Base-by-base conservation (phyloP, 1,139 yeast genomes). In the Suhomyces bribrorum region DNA sequence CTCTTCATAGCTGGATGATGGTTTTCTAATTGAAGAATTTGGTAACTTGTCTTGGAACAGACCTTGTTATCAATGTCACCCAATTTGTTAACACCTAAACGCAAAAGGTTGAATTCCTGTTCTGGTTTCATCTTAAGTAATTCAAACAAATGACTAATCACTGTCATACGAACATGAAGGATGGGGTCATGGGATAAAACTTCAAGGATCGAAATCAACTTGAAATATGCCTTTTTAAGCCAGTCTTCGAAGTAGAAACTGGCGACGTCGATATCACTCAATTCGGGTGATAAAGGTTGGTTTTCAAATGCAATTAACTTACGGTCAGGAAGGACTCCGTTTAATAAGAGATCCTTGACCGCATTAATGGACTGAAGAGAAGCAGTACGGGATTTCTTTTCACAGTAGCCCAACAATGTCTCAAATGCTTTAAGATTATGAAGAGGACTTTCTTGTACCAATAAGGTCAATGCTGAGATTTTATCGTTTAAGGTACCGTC, bases 401-500 rank as follows among this genome's bases (percentile, higher is more conserved):
- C 85, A 63, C 97, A 88, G 64, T 83, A 86, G 6, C 79, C 75
- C 41, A 87, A 61, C 48, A 92, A 66, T 20, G 84, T 83, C 46
- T 88, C 96, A 41, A 94, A 69, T 0, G 96, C 89, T 59, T 87
- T 86, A 43, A 83, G 59, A 49, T 94, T 86, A 59, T 92, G 98
- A 42, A 89, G 61, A 5, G 99, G 98, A 3, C 97, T 89, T 65
- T 92, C 98, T 59, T 92, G 97, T 34, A 90, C 79, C 58, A 92
- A 71, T 57, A 92, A 77, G 0, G 98, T 90, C 54, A 92, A 74
- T 0, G 98, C 97, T 33, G 97, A 87, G 42, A 92, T 86, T 65
- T 92, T 90, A 83, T 92, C 99, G 53, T 82, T 84, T 51, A 92
- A 74, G 0, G 99, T 92, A 86, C 99, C 99, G 47, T 83, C 86